phyloP scores from a whole-genome alignment of 2,329 filamentous ascomycete genomes.

The Aureobasidium musti region DNA sequence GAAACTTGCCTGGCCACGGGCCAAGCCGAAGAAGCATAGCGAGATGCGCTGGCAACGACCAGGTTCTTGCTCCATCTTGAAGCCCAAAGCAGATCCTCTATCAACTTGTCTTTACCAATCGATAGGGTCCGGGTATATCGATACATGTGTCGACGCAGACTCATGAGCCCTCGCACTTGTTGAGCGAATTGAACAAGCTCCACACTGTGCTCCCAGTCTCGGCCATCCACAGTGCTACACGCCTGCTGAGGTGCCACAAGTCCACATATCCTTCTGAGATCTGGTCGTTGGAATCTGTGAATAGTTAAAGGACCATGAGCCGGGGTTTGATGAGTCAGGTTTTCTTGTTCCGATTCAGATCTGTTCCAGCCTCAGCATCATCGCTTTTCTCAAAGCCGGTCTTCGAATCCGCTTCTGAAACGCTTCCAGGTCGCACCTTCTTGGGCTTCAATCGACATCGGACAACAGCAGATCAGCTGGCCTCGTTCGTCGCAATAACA shows the following conservation, averaged over 20 bases:
- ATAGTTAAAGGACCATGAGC: constrained; percentile 21
- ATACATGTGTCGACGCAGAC: neutral
- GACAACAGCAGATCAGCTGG: neutral
- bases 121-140: neutral
- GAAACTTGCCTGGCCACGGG: constrained; percentile 20
- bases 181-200: constrained; percentile 10
- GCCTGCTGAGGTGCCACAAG: constrained; percentile 12
- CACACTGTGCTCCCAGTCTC: constrained; percentile 3
- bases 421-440: constrained; percentile 11
- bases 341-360: constrained; percentile 16
- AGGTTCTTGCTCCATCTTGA: neutral
- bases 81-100: constrained; percentile 17
- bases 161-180: neutral
- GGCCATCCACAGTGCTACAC: constrained; percentile 22
- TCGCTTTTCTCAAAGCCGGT: neutral
- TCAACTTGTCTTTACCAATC: constrained; percentile 3
- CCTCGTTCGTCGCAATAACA: neutral
- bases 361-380: constrained; percentile 15
- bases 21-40: constrained; percentile 22
- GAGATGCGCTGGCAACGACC: constrained; percentile 25
- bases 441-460: constrained; percentile 4
- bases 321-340: constrained; percentile 17
- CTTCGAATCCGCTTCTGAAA: constrained; percentile 3
- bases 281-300: constrained; percentile 4
- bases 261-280: neutral